Evolutionary conservation across 2,329 filamentous ascomycete genomes (phyloP).

Genomic region (Chaetomium sp.): DNA sequence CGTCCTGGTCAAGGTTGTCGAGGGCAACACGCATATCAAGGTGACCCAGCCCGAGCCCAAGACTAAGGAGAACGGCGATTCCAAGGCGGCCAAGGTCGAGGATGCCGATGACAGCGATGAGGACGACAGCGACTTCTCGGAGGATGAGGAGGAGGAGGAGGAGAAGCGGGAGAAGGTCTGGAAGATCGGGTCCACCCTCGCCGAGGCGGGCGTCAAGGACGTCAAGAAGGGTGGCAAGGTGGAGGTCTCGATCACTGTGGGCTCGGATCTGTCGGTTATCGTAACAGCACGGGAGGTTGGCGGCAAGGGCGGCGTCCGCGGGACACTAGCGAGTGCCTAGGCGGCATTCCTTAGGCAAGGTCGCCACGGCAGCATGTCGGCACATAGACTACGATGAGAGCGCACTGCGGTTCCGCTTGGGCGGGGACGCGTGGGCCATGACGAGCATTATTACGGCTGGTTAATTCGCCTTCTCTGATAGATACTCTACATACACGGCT

Average conservation of each 20-base stretch:
- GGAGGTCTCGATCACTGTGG: conserved; percentile 89
- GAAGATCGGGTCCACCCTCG: conserved; percentile 81
- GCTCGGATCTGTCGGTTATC: conserved; percentile 75
- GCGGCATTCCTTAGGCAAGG: not conserved
- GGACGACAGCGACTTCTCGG: conserved; percentile 58
- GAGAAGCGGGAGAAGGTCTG: conserved; percentile 88
- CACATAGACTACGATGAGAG: conserved; percentile 14
- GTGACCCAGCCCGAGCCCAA: conserved; percentile 85
- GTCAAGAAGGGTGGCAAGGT: conserved; percentile 89
- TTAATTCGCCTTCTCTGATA: conserved; percentile 14
- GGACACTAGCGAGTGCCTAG: conserved; percentile 48
- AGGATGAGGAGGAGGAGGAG: conserved; percentile 74
- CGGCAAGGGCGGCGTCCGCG: conserved; percentile 80
- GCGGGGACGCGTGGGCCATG: conserved; percentile 7
- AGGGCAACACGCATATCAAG: conserved; percentile 90
- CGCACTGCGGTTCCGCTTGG: conserved; percentile 2
- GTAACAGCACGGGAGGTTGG: conserved; percentile 85
- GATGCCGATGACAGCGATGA: conserved; percentile 69
- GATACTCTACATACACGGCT: conserved; percentile 19
- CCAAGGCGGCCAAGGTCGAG: conserved; percentile 58
- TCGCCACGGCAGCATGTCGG: not conserved
- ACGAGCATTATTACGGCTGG: conserved; percentile 11
- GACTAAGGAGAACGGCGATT: conserved; percentile 62
- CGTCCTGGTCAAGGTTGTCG: conserved; percentile 83
- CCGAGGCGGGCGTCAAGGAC: conserved; percentile 80